Evolutionary conservation across 345 rosid genomes (phyloP), one percentile per base, ranked within the genome.

Genomic region (Syzygium oleosum): DNA sequence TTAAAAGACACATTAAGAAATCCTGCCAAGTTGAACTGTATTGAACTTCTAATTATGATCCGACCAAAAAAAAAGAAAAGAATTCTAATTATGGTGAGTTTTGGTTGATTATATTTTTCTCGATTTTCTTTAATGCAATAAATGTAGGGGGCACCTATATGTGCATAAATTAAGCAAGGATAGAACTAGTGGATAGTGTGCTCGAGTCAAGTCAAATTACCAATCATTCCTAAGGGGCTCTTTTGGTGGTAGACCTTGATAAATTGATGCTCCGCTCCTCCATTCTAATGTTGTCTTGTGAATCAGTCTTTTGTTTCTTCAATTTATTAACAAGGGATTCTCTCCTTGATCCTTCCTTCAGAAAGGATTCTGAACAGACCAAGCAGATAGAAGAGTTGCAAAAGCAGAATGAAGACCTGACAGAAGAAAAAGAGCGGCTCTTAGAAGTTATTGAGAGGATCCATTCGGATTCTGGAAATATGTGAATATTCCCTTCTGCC

Each of bases 301-400:
- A 54, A 51, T 19, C 10, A 51, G 87, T 58, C 84, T 68, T 55
- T 38, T 79, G 25, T 80, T 83, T 43, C 83, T 53, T 3, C 7
- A 4, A 17, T 88, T 88, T 85, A 73, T 87, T 51, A 73, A 73
- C 80, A 34, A 19, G 4, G 25, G 49, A 73, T 73, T 19, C 49
- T 38, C 83, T 38, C 83, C 49, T 73, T 22, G 83, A 19, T 19
- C 49, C 83, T 38, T 53, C 85, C 55, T 79, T 31, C 95, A 93
- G 96, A 92, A 95, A 94, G 92, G 97, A 93, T 88, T 95, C 97
- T 78, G 96, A 95, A 68, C 97, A 95, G 90, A 94, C 95, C 3
- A 95, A 94, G 91, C 96, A 93, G 90, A 94, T 95, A 86, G 94
- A 95, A 89, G 97, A 95, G 84, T 92, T 95, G 61, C 97, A 95